Base-by-base conservation (phyloP, 768 basidiomycete genomes). In the Amanita polypyramis region DNA sequence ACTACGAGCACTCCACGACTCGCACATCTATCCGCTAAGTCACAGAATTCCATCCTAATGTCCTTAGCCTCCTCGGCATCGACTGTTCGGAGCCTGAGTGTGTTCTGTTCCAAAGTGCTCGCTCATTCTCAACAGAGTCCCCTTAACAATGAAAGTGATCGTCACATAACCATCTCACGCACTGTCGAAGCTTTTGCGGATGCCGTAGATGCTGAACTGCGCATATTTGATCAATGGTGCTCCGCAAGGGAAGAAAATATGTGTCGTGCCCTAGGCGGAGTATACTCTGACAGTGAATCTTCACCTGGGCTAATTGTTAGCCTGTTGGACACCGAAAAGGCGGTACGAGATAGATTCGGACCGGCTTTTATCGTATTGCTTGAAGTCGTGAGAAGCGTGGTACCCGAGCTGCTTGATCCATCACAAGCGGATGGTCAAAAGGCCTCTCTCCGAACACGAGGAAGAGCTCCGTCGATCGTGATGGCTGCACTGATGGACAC, bases 101-200 rank as follows among this genome's bases (percentile, higher is more conserved):
- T 68, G 36, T 87, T 89, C 59, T 66, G 72, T n/a, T 56, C 65
- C 4, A 62, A 70, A 20, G 64, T 82, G 37, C 71, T 79, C 43
- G 58, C 68, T 10, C 61, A 64, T 53, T 59, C 58, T 20, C 54
- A 60, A 33, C 54, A 57, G 30, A 48, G 43, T 39, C 45, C 54
- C 38, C 43, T 51, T 30, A 47, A 41, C 40, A 50, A 17, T 50
- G 43, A 46, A 51, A 30, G 41, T 41, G 40, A 39, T 32, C 47
- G 51, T 47, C 27, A 11, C 58, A 50, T 56, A 54, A 56, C 52
- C 39, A 60, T 65, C 8, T 77, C 79, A 8, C 74, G 73, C 27
- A 88, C 85, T 0, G 63, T 86, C n/a, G 85, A 91, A 59, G 89
- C 89, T 0, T 89, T 89, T 58, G 77, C 83, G 1, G 85, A 89